Evolutionary conservation across 2,329 filamentous ascomycete species (phyloP).

Genomic region (Colletotrichum sp.): DNA sequence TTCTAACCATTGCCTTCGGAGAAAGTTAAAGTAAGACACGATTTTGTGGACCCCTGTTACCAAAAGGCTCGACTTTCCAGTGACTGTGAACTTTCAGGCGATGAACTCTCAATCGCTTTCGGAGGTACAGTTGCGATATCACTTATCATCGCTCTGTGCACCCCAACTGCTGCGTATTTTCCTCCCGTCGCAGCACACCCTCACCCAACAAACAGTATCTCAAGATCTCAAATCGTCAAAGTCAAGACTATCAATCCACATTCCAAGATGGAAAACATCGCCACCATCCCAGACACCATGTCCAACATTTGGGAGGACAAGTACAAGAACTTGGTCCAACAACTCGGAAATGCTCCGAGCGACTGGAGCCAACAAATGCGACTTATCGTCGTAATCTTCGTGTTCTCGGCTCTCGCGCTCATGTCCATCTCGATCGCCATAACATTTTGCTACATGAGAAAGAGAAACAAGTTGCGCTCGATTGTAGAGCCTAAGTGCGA

Average conservation of each 20-base stretch:
- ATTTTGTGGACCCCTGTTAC: not conserved
- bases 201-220: not conserved
- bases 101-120: not conserved
- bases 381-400: not conserved
- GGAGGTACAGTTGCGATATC: not conserved
- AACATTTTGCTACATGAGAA: not conserved
- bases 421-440: not conserved
- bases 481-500: not conserved
- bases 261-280: not conserved
- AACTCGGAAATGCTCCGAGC: not conserved
- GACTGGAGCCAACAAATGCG: not conserved
- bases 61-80: not conserved
- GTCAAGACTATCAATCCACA: not conserved
- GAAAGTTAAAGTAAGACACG: not conserved
- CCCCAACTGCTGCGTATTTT: not conserved
- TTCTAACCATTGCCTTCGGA: not conserved
- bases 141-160: not conserved
- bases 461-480: not conserved
- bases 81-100: not conserved
- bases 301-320: not conserved
- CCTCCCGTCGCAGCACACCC: not conserved
- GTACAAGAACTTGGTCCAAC: not conserved
- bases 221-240: not conserved
- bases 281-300: not conserved
- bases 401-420: not conserved